Evolutionary conservation across 257 asterid species (phyloP), one percentile per base, ranked within the genome.

Genomic region (Primulina huaijiensis): DNA sequence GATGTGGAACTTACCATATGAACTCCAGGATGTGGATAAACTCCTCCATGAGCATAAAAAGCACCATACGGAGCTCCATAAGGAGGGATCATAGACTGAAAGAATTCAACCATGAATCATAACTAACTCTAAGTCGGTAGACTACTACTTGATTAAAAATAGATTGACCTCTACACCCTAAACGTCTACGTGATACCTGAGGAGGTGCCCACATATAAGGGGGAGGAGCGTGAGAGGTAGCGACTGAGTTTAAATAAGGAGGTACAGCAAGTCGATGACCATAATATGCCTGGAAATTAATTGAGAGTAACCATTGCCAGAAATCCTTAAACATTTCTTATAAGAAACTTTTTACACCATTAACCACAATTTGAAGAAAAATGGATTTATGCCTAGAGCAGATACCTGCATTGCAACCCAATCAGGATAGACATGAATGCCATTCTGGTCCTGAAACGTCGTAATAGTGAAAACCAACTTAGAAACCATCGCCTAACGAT

Each of bases 131-230:
- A 62, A n/a, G 70, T 29, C 11, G 65, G 57, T 38, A 33, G 33
- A 25, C 46, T 27, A 74, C 59, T 7, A 43, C 62, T 50, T 7
- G 58, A 30, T 34, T 61, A 70, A 70, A 33, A 46, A 19, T 29
- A 67, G 68, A 55, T 3, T 1, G 60, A 17, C 30, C 38, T 17
- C 23, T 37, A 34, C 27, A 29, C 25, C 46, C 29, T 20, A 56
- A 6, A 31, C 43, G 40, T 20, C 17, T 27, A 8, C 9, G 30
- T 59, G 77, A 56, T 80, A 94, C 99, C 99, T 94, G 99, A 37
- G 94, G 90, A 11, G 98, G 96, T 40, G 85, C 97, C 99, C 99
- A 94, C 92, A 94, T 89, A 74, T 86, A 94, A 65, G 96, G 92
- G 55, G 87, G 95, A 30, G 90, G 89, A 6, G 90, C 76, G 25